Evolutionary conservation across 148 eudicot genomes (phyloP).

Genomic region (Polygonum maritimum): DNA sequence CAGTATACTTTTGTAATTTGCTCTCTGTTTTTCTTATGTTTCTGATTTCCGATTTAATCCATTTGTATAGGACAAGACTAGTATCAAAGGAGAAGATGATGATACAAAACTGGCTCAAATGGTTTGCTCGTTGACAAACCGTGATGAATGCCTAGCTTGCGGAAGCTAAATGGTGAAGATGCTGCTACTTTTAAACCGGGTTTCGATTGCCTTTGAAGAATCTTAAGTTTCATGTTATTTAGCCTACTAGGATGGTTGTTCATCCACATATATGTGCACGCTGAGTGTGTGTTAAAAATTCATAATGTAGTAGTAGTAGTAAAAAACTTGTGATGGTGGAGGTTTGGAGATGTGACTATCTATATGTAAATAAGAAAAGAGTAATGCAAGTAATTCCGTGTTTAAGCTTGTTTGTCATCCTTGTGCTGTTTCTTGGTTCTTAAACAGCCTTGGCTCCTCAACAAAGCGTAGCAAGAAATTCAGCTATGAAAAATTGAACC

Average conservation of each 20-base stretch:
- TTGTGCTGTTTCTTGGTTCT: neutral
- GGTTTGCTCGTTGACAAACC: slow-evolving; percentile 75
- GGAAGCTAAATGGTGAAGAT: slow-evolving; percentile 40
- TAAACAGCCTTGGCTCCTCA: neutral
- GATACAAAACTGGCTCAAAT: slow-evolving; percentile 56
- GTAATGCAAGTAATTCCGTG: neutral
- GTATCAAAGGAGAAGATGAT: slow-evolving; percentile 35
- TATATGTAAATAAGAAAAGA: neutral
- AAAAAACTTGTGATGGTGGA: neutral
- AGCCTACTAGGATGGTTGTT: neutral
- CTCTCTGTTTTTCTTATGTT: neutral
- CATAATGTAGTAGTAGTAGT: neutral
- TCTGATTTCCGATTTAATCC: neutral
- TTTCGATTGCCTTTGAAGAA: neutral
- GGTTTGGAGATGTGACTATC: neutral
- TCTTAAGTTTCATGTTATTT: neutral
- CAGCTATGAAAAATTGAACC: neutral
- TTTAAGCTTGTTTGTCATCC: neutral
- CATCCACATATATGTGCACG: neutral
- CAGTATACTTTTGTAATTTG: neutral
- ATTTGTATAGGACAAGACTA: slow-evolving; percentile 42
- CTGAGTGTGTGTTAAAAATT: neutral
- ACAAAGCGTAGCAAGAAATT: neutral
- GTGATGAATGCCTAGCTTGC: slow-evolving; percentile 85
- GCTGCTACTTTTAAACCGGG: neutral